Conservation (phyloP, 805 yeast species). For the Candida hispaniensis region DNA sequence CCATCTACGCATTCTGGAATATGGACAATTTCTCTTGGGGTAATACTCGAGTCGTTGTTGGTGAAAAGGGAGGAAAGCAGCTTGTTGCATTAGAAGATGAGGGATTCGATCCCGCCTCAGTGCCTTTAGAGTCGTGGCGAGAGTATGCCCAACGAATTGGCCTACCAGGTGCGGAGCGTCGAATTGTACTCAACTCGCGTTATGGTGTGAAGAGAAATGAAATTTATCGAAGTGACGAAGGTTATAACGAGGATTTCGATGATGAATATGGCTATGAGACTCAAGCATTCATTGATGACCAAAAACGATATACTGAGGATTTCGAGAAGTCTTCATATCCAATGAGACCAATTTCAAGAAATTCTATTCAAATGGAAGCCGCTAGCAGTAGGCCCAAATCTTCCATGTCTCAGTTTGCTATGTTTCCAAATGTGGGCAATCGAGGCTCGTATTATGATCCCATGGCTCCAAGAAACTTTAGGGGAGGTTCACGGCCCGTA, state of each 20-base stretch:
- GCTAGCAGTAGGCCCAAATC: slow-evolving; percentile 13
- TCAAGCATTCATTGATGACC: slow-evolving; percentile 21
- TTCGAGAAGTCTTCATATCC: slow-evolving; percentile 13
- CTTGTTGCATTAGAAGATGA: slow-evolving; percentile 29
- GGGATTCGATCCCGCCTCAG: slow-evolving; percentile 29
- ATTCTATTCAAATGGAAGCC: slow-evolving; percentile 3
- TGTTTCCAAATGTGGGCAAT: slow-evolving; percentile 13
- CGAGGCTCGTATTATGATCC: slow-evolving; percentile 15
- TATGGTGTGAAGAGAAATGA: slow-evolving; percentile 27
- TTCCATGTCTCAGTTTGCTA: slow-evolving; percentile 7
- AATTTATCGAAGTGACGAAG: slow-evolving; percentile 18
- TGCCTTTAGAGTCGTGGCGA: slow-evolving; percentile 33
- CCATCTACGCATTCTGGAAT: slow-evolving; percentile 52
- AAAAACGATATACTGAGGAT: slow-evolving; percentile 16
- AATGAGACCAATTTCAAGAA: slow-evolving; percentile 5
- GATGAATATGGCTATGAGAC: slow-evolving; percentile 22
- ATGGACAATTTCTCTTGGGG: slow-evolving; percentile 61
- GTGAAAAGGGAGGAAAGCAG: slow-evolving; percentile 43
- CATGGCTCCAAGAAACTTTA: slow-evolving; percentile 4
- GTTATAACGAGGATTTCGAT: slow-evolving; percentile 16
- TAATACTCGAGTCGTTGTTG: slow-evolving; percentile 47
- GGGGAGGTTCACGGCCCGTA: slow-evolving; percentile 15
- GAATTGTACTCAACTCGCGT: slow-evolving; percentile 28
- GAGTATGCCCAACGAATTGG: slow-evolving; percentile 30
- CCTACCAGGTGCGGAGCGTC: slow-evolving; percentile 31